These are phyloP conservation scores for Coniochaeta sp. DNA, from an alignment of 2,329 filamentous ascomycete species.

Conservation along the genomic window DNA sequence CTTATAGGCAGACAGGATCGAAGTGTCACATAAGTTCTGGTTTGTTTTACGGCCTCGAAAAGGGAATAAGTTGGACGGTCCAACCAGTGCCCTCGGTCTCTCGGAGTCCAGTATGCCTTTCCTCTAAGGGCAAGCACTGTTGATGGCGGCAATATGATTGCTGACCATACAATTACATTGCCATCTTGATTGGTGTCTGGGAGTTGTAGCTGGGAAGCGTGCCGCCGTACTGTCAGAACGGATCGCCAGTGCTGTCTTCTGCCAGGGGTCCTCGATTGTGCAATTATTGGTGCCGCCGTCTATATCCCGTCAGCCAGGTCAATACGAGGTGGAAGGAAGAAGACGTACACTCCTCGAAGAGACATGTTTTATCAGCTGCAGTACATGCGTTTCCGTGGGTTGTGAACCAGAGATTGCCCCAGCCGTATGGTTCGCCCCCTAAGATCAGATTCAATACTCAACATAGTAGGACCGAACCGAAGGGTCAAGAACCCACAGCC, in stretches of 20 bases:
- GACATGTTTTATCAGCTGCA: slow-evolving; percentile 10
- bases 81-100: no score
- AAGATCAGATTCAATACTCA: not conserved
- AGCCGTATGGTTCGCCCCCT: slow-evolving; percentile 9
- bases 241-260: slow-evolving; percentile 10
- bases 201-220: slow-evolving; percentile 8
- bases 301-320: not conserved
- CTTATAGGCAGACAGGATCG: not conserved
- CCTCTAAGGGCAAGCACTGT: not conserved
- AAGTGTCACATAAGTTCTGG: no score
- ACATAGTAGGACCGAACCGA: not conserved
- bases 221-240: slow-evolving; percentile 14
- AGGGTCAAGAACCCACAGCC: slow-evolving; percentile 7
- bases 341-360: slow-evolving; percentile 11
- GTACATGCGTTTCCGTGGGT: slow-evolving; percentile 10
- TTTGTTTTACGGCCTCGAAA: no score
- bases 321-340: not conserved
- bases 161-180: slow-evolving; percentile 13
- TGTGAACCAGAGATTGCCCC: slow-evolving; percentile 10
- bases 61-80: no score
- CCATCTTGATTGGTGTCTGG: slow-evolving; percentile 10
- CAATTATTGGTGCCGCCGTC: slow-evolving; percentile 7
- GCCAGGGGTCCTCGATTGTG: slow-evolving; percentile 12
- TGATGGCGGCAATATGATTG: slow-evolving; percentile 9
- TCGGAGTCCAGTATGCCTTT: no score